A percentile compares a stretch with the other conserved stretches of the same genome.
phyloP scores from a whole-genome alignment of 2,329 filamentous ascomycete genomes.

The Phoma sp. region DNA sequence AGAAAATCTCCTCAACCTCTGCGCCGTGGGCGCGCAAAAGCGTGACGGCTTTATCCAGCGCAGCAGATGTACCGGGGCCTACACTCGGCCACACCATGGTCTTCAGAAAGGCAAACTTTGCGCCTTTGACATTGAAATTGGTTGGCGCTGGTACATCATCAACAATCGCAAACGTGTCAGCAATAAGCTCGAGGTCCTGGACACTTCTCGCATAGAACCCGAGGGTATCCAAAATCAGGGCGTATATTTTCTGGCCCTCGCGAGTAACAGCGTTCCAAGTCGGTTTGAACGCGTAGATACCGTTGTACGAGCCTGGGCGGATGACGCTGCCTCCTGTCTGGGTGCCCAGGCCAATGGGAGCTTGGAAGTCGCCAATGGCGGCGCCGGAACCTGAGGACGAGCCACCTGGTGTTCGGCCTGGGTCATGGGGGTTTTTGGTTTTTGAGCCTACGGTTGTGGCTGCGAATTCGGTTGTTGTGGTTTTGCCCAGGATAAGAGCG shows the following conservation, averaged over 20 bases:
- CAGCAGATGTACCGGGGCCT: constrained; percentile 44
- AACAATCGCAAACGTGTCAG: constrained; percentile 59
- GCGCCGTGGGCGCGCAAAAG: constrained; percentile 57
- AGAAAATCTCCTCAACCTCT: constrained; percentile 60
- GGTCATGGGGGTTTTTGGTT: constrained; percentile 64
- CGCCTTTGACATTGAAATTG: constrained; percentile 50
- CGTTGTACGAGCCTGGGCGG: constrained; percentile 69
- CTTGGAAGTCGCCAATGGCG: constrained; percentile 69
- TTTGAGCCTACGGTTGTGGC: constrained; percentile 60
- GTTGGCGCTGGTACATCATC: constrained; percentile 54
- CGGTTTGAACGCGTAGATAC: constrained; percentile 69
- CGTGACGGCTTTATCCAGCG: constrained; percentile 43
- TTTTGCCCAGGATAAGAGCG: constrained; percentile 63
- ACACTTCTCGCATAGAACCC: constrained; percentile 66
- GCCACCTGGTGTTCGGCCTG: constrained; percentile 65
- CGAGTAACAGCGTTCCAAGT: constrained; percentile 68
- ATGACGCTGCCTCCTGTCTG: constrained; percentile 71
- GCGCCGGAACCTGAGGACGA: constrained; percentile 71
- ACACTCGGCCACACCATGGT: constrained; percentile 59
- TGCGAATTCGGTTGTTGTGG: constrained; percentile 69
- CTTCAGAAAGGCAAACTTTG: constrained; percentile 59
- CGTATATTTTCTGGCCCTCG: constrained; percentile 66
- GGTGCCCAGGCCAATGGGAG: constrained; percentile 65
- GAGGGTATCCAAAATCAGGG: constrained; percentile 65
- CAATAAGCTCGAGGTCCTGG: constrained; percentile 63